Base-by-base conservation (phyloP, 2,329 filamentous ascomycete genomes). In the Claviceps arundinis region DNA sequence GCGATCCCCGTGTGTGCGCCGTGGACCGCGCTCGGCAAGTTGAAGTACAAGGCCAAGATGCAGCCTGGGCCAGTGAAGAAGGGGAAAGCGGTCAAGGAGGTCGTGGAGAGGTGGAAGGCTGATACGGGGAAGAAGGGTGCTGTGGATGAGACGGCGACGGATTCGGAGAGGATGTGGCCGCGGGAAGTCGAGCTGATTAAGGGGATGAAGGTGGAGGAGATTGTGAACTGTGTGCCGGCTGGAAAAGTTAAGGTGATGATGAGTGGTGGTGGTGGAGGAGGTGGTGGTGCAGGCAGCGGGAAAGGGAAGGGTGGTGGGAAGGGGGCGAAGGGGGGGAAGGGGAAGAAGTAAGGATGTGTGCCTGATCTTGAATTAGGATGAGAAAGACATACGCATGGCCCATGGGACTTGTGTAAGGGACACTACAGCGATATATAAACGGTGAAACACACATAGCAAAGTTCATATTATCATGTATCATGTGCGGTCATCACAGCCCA, bases 31-130 rank as follows among this genome's bases (percentile, higher is more conserved):
- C 68, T 85, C 58, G 74, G 69, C 2, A 80, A 78, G 52, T 87
- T 85, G 69, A 96, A 96, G 69, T 97, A 96, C 73, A 94, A 94
- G 68, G 87, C 84, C 51, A 98, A 98, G 73, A 68, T 98, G 60
- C 93, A 97, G 68, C 93, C 93, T 0, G 93, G 93, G 0, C 70
- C 82, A 0, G 77, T 84, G 57, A 98, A 97, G 75, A 95, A 95
- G 71, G 91, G 93, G 9, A 97, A 96, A 65, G 90, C 89, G 0
- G 82, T 95, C 47, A 88, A 87, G 65, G 91, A 97, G 68, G 84
- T 97, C 37, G 68, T 97, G n/a, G 81, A 84, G 48, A 78, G 79
- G 54, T 96, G 91, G 90, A 77, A 84, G 57, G 68, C 74, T 19
- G 88, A 82, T 48, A 78, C 81, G 6, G 66, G 62, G 8, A 75